Evolutionary conservation across 305 asterid genomes (phyloP).

Genomic region (Fraxinus albicans): DNA sequence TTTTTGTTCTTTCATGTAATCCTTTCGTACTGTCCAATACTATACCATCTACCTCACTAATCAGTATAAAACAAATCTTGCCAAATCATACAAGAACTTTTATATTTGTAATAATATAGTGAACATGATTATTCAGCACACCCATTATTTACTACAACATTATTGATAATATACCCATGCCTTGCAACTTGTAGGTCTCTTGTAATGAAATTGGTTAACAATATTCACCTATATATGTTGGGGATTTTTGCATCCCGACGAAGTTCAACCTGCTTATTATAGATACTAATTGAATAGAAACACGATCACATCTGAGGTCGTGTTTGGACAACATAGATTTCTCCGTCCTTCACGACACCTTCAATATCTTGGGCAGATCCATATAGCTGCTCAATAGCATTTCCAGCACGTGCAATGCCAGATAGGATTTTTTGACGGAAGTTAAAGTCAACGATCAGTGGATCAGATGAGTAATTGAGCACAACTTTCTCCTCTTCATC

Average conservation of each 20-base stretch:
- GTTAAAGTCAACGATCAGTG: slow-evolving; percentile 53
- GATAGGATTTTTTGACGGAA: slow-evolving; percentile 72
- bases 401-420: slow-evolving; percentile 79
- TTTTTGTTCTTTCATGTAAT: background rate
- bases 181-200: background rate
- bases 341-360: slow-evolving; percentile 91
- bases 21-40: background rate
- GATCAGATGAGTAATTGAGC: slow-evolving; percentile 82
- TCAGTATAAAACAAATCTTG: background rate
- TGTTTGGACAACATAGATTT: slow-evolving; percentile 93
- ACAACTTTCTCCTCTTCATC: slow-evolving; percentile 86
- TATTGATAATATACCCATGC: background rate
- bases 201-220: background rate
- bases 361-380: slow-evolving; percentile 96
- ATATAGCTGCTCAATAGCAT: slow-evolving; percentile 77
- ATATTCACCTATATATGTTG: background rate
- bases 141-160: background rate
- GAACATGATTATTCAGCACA: background rate
- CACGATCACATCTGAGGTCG: slow-evolving; percentile 88
- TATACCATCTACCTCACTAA: background rate
- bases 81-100: background rate
- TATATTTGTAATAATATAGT: background rate
- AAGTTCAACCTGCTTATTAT: background rate
- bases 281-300: background rate
- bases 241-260: background rate